These are phyloP conservation scores for Venturia asperata DNA, from an alignment of 2,329 filamentous ascomycete genomes.

Conservation along the genomic window DNA sequence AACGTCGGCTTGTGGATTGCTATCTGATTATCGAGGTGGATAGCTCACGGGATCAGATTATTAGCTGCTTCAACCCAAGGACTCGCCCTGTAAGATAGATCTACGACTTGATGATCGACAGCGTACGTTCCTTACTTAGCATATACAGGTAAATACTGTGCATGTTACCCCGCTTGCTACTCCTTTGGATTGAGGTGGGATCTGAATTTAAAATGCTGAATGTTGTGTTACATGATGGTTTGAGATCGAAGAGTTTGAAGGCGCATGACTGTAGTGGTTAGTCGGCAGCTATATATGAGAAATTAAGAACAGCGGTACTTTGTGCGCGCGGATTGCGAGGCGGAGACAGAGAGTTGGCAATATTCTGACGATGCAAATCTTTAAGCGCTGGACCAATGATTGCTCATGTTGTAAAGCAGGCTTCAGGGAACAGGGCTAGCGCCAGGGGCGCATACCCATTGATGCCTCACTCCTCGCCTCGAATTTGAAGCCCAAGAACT, in stretches of 20 bases:
- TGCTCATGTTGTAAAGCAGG: not conserved
- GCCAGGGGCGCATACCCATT: not conserved
- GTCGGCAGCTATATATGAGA: not conserved
- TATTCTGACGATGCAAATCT: constrained; percentile 9
- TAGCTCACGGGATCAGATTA: not conserved
- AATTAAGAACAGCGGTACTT: not conserved
- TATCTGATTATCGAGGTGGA: not conserved
- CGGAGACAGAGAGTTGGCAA: not conserved
- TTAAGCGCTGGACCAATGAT: constrained; percentile 1
- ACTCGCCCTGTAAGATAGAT: constrained; percentile 9
- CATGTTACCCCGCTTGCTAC: not conserved
- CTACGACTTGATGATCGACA: not conserved
- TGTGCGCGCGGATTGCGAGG: not conserved
- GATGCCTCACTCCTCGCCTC: constrained; percentile 11
- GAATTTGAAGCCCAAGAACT: not conserved
- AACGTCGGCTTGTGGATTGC: not conserved
- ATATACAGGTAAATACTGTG: not conserved
- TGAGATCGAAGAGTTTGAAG: not conserved
- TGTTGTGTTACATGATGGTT: too few relatives aligned
- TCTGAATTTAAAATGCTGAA: not conserved
- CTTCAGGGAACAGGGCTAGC: constrained; percentile 9
- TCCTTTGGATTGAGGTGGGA: not conserved
- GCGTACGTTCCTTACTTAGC: not conserved
- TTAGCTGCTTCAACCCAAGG: constrained; percentile 4
- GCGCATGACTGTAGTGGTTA: not conserved